Evolutionary conservation across 2,329 filamentous ascomycete species (phyloP).

Genomic region (Pyricularia pennisetigena): DNA sequence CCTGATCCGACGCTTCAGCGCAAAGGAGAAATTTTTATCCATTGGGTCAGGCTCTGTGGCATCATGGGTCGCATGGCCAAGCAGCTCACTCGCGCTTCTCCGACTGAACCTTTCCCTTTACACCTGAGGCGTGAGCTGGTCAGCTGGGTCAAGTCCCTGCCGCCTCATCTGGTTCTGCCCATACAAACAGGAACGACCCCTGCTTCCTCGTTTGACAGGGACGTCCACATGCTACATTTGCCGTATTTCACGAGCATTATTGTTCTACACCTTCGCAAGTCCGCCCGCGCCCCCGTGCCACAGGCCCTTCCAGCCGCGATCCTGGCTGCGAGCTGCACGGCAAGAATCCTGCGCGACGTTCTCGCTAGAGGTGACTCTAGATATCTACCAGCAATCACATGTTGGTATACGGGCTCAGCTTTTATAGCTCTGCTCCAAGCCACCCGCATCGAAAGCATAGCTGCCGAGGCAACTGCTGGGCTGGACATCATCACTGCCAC

Average conservation of each 20-base stretch:
- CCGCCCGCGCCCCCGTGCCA: neutral
- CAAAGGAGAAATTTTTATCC: neutral
- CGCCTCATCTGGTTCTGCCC: neutral
- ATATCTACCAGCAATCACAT: neutral
- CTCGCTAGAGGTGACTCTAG: neutral
- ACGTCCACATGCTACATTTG: neutral
- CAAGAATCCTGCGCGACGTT: neutral
- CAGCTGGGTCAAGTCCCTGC: neutral
- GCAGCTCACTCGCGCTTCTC: neutral
- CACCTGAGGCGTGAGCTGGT: neutral
- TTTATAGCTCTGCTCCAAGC: neutral
- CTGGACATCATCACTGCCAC: neutral
- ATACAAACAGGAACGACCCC: neutral
- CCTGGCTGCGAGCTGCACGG: neutral
- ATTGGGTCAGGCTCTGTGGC: neutral
- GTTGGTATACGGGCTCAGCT: neutral
- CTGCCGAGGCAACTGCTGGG: neutral
- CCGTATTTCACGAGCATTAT: neutral
- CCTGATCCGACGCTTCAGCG: neutral
- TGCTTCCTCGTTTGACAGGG: neutral
- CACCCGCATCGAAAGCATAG: neutral
- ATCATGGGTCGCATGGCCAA: neutral
- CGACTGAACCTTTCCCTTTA: neutral
- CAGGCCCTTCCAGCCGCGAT: neutral
- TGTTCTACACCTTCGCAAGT: neutral